phyloP scores from a whole-genome alignment of 352 stramenopile genomes.

The Lagenidium giganteum region DNA sequence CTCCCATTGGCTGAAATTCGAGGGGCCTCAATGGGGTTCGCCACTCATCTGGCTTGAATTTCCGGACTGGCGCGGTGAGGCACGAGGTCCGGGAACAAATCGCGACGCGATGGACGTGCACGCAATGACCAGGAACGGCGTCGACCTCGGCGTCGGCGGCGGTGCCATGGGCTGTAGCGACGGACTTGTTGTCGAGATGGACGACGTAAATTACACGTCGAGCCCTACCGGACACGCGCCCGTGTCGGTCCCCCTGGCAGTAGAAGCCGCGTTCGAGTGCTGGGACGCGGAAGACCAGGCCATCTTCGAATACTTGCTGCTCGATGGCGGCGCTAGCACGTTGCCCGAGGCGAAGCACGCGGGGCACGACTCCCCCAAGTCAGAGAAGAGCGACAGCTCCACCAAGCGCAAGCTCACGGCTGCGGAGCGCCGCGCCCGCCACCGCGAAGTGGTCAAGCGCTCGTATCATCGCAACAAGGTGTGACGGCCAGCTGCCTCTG shows the following conservation, averaged over 20 bases:
- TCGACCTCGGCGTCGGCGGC: conserved; percentile 12
- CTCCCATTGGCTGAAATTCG: too few relatives aligned
- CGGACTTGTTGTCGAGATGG: too few relatives aligned
- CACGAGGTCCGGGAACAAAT: too few relatives aligned
- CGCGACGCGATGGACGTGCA: too few relatives aligned
- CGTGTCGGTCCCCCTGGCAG: background rate
- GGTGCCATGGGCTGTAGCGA: too few relatives aligned
- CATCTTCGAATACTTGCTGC: conserved; percentile 20
- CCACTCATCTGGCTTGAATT: too few relatives aligned
- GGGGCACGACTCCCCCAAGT: background rate
- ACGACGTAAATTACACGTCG: too few relatives aligned
- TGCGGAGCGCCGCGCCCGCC: conserved; percentile 45
- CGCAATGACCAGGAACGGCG: too few relatives aligned
- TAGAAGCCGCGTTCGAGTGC: background rate
- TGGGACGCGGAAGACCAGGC: conserved; percentile 24
- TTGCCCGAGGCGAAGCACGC: background rate
- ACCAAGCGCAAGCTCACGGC: conserved; percentile 35
- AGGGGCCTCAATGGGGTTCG: too few relatives aligned
- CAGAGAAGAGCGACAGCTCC: conserved; percentile 8
- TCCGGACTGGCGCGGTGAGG: too few relatives aligned
- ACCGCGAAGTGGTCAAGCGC: conserved; percentile 69
- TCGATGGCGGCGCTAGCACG: conserved; percentile 2
- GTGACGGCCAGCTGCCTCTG: background rate
- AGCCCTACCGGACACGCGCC: background rate
- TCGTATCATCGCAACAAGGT: conserved; percentile 78